These are phyloP conservation scores for Penicillium ucsense DNA, from an alignment of 495 filamentous ascomycete genomes.

Conservation along the genomic window DNA sequence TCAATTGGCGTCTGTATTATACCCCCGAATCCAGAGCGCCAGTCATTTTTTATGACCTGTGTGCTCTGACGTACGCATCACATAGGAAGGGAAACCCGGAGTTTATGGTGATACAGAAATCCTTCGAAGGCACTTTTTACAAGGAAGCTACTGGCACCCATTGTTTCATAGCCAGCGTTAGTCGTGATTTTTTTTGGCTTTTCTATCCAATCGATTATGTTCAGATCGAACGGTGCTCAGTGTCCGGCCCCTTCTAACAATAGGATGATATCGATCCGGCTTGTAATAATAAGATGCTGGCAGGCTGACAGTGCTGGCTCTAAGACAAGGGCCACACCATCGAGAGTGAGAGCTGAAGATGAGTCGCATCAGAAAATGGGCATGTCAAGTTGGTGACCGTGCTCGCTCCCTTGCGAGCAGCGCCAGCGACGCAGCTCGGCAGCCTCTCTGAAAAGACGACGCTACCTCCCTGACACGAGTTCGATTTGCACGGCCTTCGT, in stretches of 20 bases:
- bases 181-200: conserved; percentile 8
- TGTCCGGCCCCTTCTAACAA: conserved; percentile 1
- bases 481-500: conserved; percentile 30
- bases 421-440: conserved; percentile 10
- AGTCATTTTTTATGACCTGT: background rate
- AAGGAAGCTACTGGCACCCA: conserved; percentile 13
- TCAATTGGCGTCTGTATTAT: conserved; percentile 24
- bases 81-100: conserved; percentile 24
- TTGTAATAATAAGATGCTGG: too few relatives aligned
- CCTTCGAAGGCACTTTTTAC: conserved; percentile 6
- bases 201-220: background rate
- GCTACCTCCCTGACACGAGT: conserved; percentile 22
- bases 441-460: conserved; percentile 13
- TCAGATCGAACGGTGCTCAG: background rate
- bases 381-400: background rate
- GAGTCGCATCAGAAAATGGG: too few relatives aligned
- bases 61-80: conserved; percentile 11
- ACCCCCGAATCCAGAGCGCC: conserved; percentile 10
- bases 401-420: conserved; percentile 1
- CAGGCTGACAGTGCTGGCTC: too few relatives aligned
- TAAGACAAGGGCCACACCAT: too few relatives aligned
- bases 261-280: background rate
- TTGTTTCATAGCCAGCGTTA: conserved; percentile 22
- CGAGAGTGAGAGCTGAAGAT: too few relatives aligned
- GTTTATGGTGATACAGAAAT: conserved; percentile 30